Base-by-base conservation (phyloP, 306 rosid species). In the Cicer pinnatifidum region DNA sequence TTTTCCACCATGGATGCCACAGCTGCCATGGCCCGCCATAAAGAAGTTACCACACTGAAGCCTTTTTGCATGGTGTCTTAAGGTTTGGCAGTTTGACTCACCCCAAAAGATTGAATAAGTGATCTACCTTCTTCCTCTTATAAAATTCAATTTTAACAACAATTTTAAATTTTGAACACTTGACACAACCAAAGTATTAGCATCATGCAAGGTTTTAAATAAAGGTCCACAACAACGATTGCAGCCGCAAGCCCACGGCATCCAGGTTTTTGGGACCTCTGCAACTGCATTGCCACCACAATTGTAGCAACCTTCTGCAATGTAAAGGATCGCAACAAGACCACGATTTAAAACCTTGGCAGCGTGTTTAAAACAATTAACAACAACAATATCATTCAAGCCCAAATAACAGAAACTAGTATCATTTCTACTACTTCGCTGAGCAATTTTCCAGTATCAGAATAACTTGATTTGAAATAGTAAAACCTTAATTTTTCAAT, bases 81-180 rank as follows among this genome's bases (percentile, higher is more conserved):
- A 11, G 16, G 40, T 66, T 44, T 44, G 11, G n/a, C 19, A 8
- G 5, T 51, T 28, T 6, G 17, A 45, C 7, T 67, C 6, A 1
- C 46, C 39, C 51, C 52, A 33, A 60, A 43, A 58, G 45, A 33
- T n/a, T 45, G n/a, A 11, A 16, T 44, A 3, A 69, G 11, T 3
- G 50, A 8, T 7, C 16, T 44, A 46, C 66, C n/a, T 48, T 48
- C n/a, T 48, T 48, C 20, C 64, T 23, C 40, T 43, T 16, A 50
- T 20, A n/a, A 82, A 66, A 52, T 17, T 40, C 76, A 67, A 59
- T 66, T 72, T 50, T 40, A 19, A 23, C 46, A 23, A 41, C 43
- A n/a, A 69, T 3, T 60, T 5, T 76, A 64, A 72, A 13, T 6
- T 50, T 13, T 13, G 12, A 50, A 50, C 13, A 6, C 20, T 11